Conservation (phyloP, 1,139 yeast genomes). For the Pichia sp. region DNA sequence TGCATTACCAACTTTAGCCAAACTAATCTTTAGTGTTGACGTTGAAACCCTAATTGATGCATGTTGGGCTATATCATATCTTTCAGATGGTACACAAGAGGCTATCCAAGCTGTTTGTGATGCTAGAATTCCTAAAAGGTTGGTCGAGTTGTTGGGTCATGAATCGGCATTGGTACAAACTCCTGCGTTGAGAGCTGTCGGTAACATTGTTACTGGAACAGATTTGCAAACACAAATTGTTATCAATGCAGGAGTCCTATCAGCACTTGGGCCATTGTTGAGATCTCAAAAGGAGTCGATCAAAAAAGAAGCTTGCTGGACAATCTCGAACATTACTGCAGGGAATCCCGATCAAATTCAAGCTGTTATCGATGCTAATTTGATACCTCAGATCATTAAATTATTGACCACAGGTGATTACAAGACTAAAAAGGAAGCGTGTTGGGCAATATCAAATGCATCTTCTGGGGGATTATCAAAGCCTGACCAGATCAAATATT, state of each 20-base stretch:
- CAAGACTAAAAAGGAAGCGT: conserved; percentile 96
- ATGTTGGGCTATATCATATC: conserved; percentile 96
- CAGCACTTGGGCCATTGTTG: conserved; percentile 77
- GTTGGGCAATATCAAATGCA: conserved; percentile 99
- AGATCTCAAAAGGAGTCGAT: conserved; percentile 86
- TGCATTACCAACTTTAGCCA: conserved; percentile 89
- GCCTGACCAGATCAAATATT: conserved; percentile 90
- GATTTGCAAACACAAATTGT: conserved; percentile 94
- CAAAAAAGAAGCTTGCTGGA: conserved; percentile 98
- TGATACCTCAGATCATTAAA: conserved; percentile 88
- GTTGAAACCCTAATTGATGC: conserved; percentile 94
- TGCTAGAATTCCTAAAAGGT: conserved; percentile 89
- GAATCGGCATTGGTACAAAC: conserved; percentile 87
- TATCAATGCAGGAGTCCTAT: conserved; percentile 86
- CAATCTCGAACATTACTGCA: conserved; percentile 94
- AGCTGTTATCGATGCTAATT: conserved; percentile 91
- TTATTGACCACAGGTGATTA: conserved; percentile 80
- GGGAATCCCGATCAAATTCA: conserved; percentile 95
- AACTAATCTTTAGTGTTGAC: conserved; percentile 84
- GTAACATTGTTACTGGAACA: conserved; percentile 96
- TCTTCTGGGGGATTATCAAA: conserved; percentile 89
- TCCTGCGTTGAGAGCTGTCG: conserved; percentile 95
- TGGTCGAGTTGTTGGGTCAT: conserved; percentile 84
- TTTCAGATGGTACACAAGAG: conserved; percentile 87
- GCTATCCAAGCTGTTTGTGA: conserved; percentile 97